Base-by-base conservation (phyloP, 345 rosid genomes). In the Geranium rotundifolium region DNA sequence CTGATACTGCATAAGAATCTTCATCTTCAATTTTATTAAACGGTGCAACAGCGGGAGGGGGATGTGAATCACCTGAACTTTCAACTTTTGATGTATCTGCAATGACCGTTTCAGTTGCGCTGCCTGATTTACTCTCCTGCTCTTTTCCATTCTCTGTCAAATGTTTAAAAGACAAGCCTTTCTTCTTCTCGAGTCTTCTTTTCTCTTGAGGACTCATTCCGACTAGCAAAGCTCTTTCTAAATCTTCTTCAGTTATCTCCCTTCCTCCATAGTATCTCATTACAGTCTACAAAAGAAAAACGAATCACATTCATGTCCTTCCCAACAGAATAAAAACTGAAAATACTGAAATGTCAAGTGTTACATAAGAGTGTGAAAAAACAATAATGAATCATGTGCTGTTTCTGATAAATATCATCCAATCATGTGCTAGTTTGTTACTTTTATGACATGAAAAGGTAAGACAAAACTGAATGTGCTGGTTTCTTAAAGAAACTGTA, bases 121-220 rank as follows among this genome's bases (percentile, higher is more conserved):
- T 68, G 65, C 29, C 65, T 56, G 60, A 49, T 49, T 23, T 65
- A 52, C 60, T 63, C 19, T 54, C 71, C 60, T 66, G 77, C 68
- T 80, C 70, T 59, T 69, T 74, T 58, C 70, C 14, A 31, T 41
- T 59, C 37, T 50, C 62, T 50, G 60, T 52, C 68, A 75, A 70
- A 54, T 63, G 67, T 66, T 82, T 79, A 7, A 74, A 70, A 62
- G 87, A 69, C 37, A 69, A 58, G 14, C 86, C 85, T 77, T 78
- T 82, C 79, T 82, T 93, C 79, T 86, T 84, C 72, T 77, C 79
- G 30, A 77, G 70, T 66, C 82, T 76, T 77, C 87, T 85, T 76
- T 82, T 82, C 76, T 88, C 97, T 55, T 89, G 87, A 71, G 97
- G 85, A 71, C 92, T 88, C 90, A 90, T 81, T 64, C 97, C 97